Evolutionary conservation across 106 monocot genomes (phyloP).

Genomic region (Hemerocallis citrina): DNA sequence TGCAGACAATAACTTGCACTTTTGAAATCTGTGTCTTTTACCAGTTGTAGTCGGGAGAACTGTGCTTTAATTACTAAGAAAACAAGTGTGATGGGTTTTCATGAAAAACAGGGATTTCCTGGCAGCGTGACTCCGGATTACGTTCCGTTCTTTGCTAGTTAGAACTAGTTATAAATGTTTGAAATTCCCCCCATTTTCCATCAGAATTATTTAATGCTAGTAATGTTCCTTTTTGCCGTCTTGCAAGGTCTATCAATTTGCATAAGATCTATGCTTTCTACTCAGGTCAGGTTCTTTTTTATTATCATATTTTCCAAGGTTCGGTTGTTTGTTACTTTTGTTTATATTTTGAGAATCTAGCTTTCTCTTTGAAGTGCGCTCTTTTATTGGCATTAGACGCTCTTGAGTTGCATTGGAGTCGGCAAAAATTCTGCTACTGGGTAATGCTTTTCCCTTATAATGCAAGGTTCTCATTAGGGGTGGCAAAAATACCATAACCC

Average conservation of each 20-base stretch:
- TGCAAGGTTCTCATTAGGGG: too few relatives aligned
- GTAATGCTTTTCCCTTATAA: too few relatives aligned
- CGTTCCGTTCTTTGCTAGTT: slow-evolving; percentile 89
- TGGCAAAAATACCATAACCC: too few relatives aligned
- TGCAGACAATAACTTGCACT: too few relatives aligned
- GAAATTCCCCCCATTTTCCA: too few relatives aligned
- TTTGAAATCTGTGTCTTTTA: too few relatives aligned
- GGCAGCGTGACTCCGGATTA: slow-evolving; percentile 92
- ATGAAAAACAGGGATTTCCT: slow-evolving; percentile 84
- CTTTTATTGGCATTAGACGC: slow-evolving; percentile 43
- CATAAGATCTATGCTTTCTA: slow-evolving; percentile 90
- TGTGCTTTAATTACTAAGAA: background rate
- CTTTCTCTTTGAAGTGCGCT: background rate
- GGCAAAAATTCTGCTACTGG: slow-evolving; percentile 92
- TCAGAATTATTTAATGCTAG: too few relatives aligned
- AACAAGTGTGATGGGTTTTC: too few relatives aligned
- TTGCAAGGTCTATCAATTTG: slow-evolving; percentile 86
- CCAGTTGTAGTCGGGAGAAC: too few relatives aligned
- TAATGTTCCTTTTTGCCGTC: too few relatives aligned
- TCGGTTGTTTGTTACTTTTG: background rate
- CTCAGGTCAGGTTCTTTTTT: slow-evolving; percentile 69
- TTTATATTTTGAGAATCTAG: background rate
- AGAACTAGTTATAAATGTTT: background rate
- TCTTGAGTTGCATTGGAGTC: slow-evolving; percentile 90
- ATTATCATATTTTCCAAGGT: background rate